Percentiles rank a stretch among this genome's conserved stretches.
These are phyloP conservation scores for Mycena latifolia DNA, from an alignment of 768 basidiomycete species.

Conservation along the genomic window DNA sequence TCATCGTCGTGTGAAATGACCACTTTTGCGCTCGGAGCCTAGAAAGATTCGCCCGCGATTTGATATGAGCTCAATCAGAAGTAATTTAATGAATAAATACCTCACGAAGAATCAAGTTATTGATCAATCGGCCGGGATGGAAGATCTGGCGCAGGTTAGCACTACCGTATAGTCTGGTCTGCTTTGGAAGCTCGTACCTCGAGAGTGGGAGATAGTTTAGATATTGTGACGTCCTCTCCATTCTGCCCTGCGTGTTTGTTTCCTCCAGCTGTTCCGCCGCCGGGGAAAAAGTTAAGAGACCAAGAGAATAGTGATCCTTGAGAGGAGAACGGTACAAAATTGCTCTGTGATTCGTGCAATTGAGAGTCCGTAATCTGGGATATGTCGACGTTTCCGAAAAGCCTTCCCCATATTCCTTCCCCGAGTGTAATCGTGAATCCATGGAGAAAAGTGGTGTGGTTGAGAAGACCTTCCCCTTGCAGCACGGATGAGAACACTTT, in stretches of 20 bases:
- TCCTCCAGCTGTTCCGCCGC: neutral
- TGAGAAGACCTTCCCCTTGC: no score
- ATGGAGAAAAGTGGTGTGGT: neutral
- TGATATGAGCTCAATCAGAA: no score
- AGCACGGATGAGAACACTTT: neutral
- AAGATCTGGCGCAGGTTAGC: neutral
- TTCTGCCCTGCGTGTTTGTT: neutral
- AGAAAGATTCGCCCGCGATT: no score
- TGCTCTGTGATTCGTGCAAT: neutral
- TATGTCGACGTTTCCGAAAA: conserved; percentile 8
- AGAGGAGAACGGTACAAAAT: conserved; percentile 13
- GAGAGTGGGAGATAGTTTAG: neutral
- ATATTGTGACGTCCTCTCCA: neutral
- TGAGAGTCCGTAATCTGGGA: neutral
- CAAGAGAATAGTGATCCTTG: conserved; percentile 9
- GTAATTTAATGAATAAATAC: no score
- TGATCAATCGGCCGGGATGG: conserved; percentile 16
- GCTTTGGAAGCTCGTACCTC: neutral
- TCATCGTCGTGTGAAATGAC: no score
- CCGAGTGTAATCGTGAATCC: neutral
- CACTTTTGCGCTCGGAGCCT: no score
- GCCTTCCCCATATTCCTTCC: conserved; percentile 20
- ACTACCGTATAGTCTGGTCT: neutral
- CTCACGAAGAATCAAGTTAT: conserved; percentile 10
- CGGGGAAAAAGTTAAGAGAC: conserved; percentile 1